phyloP scores from a whole-genome alignment of 768 basidiomycete genomes.

The Daedaleopsis sinensis region DNA sequence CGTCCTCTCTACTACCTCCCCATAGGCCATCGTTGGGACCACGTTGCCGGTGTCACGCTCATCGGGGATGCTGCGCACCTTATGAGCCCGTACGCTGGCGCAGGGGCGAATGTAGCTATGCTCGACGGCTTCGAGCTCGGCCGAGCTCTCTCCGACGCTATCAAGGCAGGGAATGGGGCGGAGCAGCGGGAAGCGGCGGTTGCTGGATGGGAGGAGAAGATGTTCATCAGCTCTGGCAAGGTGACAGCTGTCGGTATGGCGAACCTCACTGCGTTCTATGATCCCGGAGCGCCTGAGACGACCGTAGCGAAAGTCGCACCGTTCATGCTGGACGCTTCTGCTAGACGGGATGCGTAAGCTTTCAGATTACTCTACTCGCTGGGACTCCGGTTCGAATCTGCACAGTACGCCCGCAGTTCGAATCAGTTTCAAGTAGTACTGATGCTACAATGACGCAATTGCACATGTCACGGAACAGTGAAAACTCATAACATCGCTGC shows the following conservation, averaged over 20 bases:
- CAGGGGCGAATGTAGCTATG: conserved; percentile 39
- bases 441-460: no score
- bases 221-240: background rate
- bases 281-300: no score
- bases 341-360: no score
- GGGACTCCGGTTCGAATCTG: no score
- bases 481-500: no score
- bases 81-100: conserved; percentile 41
- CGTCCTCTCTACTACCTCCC: conserved; percentile 22
- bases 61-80: conserved; percentile 39
- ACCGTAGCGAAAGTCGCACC: no score
- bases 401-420: no score
- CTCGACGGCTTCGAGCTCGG: conserved; percentile 28
- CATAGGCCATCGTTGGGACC: conserved; percentile 15
- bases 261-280: no score
- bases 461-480: no score
- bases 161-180: background rate
- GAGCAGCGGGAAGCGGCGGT: conserved; percentile 5
- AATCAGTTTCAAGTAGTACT: no score
- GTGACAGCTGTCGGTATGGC: background rate
- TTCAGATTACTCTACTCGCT: no score
- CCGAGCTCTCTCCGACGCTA: conserved; percentile 4
- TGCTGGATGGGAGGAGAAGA: background rate
- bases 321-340: no score
- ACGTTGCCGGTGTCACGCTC: conserved; percentile 11